Evolutionary conservation across 306 rosid genomes (phyloP).

Genomic region (Cucurbita pepo): DNA sequence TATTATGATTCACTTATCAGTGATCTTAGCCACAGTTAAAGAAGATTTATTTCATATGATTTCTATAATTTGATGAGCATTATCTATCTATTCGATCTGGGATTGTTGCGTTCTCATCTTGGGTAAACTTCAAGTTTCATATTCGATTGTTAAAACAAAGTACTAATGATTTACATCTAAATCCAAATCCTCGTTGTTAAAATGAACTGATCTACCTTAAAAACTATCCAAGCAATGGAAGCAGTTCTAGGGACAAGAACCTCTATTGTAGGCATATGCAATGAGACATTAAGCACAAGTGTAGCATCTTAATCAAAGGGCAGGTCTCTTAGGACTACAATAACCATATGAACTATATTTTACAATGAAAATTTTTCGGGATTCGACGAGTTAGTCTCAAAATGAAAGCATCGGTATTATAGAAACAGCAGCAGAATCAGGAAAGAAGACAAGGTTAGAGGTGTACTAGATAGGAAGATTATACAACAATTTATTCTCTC

Average conservation of each 20-base stretch:
- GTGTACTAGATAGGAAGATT: conserved; percentile 2
- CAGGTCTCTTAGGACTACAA: neutral
- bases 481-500: conserved; percentile 1
- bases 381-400: neutral
- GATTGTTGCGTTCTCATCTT: neutral
- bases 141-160: neutral
- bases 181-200: too few relatives aligned
- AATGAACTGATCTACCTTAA: neutral
- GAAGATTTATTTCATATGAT: neutral
- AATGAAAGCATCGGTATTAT: neutral
- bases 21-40: conserved; percentile 1
- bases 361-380: neutral
- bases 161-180: too few relatives aligned
- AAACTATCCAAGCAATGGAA: neutral
- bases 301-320: neutral
- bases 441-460: conserved; percentile 1
- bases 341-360: neutral
- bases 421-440: neutral
- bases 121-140: neutral
- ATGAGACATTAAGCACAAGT: neutral
- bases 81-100: neutral
- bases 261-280: neutral
- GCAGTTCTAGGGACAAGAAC: neutral
- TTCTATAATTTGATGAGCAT: neutral
- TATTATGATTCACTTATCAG: neutral